These are phyloP conservation scores for Pseudisothecium myosuroides DNA, from an alignment of 225 moss, liverwort and hornwort species.

Conservation along the genomic window DNA sequence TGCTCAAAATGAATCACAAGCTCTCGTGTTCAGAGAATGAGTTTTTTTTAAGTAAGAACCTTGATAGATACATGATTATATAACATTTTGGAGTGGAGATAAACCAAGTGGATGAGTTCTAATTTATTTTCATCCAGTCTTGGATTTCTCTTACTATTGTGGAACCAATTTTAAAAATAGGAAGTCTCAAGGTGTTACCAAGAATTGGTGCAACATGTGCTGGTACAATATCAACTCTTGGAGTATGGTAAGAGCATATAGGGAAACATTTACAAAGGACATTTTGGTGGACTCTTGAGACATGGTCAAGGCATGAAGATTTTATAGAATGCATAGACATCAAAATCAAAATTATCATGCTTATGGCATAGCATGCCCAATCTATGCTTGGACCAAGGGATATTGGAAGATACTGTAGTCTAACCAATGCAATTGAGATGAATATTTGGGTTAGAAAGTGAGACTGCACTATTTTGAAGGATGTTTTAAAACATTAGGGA, in stretches of 20 bases:
- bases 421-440: neutral
- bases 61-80: neutral
- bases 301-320: neutral
- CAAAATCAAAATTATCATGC: neutral
- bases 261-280: neutral
- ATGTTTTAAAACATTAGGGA: neutral
- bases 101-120: neutral
- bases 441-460: neutral
- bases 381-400: neutral
- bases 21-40: neutral
- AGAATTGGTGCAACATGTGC: neutral
- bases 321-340: neutral
- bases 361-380: neutral
- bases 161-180: neutral
- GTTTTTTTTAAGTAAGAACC: accelerated
- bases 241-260: neutral
- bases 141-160: neutral
- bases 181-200: neutral
- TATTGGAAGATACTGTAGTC: neutral
- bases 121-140: accelerated
- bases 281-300: neutral
- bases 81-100: too few species aligned
- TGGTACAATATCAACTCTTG: neutral
- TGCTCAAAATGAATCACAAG: neutral
- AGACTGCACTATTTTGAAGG: neutral